Percentiles rank a stretch among this genome's conserved stretches.
phyloP scores from a whole-genome alignment of 306 rosid genomes.

The Cicer arietinum region DNA sequence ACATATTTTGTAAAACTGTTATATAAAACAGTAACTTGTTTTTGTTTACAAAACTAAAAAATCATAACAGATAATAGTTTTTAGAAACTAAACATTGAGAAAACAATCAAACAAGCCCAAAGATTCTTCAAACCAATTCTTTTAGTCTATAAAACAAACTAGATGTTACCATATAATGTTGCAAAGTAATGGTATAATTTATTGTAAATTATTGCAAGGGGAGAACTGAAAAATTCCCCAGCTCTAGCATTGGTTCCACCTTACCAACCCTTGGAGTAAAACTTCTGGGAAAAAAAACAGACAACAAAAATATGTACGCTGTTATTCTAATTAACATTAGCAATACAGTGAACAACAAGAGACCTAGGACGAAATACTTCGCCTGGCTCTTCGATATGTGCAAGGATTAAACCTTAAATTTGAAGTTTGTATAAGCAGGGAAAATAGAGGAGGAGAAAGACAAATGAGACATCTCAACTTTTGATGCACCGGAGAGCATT shows the following conservation, averaged over 20 bases:
- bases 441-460: not conserved
- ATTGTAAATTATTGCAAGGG: not conserved
- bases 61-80: no score
- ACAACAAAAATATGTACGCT: constrained; percentile 19
- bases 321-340: constrained; percentile 15
- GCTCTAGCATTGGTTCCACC: not conserved
- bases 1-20: no score
- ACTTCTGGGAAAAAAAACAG: not conserved
- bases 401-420: not conserved
- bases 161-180: not conserved
- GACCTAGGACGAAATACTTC: constrained; percentile 2
- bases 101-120: no score
- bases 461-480: constrained; percentile 3
- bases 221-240: not conserved
- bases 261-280: not conserved
- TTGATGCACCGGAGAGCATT: constrained; percentile 25
- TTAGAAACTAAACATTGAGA: no score
- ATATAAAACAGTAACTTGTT: no score
- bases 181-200: not conserved
- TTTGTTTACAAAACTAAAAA: no score
- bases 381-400: constrained; percentile 7
- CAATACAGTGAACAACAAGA: constrained; percentile 11
- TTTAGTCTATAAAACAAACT: not conserved
- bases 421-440: not conserved
- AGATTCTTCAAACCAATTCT: not conserved